Evolutionary conservation across 2,329 filamentous ascomycete species (phyloP).

Genomic region (Pseudocercospora vitis): DNA sequence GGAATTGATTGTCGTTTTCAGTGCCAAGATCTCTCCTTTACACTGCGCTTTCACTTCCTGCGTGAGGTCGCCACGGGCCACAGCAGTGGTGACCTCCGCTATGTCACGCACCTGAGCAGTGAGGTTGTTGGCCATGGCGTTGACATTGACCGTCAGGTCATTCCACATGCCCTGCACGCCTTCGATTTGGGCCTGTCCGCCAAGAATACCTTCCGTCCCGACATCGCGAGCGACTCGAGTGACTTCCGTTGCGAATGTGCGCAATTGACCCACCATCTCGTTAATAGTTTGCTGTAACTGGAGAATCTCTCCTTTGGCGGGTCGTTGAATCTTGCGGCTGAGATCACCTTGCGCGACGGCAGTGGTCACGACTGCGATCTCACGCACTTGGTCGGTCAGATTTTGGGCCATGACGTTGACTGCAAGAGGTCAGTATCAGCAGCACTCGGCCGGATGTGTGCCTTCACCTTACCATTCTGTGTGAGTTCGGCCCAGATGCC

Average conservation of each 20-base stretch:
- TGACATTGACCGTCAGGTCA: slow-evolving; percentile 59
- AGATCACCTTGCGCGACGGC: slow-evolving; percentile 92
- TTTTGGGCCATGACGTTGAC: slow-evolving; percentile 99
- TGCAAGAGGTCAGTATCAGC: slow-evolving; percentile 34
- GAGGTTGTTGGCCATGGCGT: slow-evolving; percentile 56
- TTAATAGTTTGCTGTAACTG: slow-evolving; percentile 89
- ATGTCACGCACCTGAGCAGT: slow-evolving; percentile 56
- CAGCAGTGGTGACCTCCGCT: slow-evolving; percentile 54
- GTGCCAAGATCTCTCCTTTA: slow-evolving; percentile 53
- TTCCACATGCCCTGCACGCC: slow-evolving; percentile 68
- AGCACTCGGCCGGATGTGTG: background rate
- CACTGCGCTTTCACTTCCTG: slow-evolving; percentile 54
- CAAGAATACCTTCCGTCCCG: slow-evolving; percentile 63
- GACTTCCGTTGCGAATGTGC: slow-evolving; percentile 64
- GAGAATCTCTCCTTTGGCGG: slow-evolving; percentile 89
- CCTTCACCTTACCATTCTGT: slow-evolving; percentile 47
- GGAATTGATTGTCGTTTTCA: slow-evolving; percentile 54
- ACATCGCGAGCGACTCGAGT: slow-evolving; percentile 65
- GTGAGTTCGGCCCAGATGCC: slow-evolving; percentile 98
- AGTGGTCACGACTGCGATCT: slow-evolving; percentile 95
- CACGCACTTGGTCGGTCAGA: slow-evolving; percentile 92
- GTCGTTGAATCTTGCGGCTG: slow-evolving; percentile 92
- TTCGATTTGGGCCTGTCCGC: slow-evolving; percentile 64
- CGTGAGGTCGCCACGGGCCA: slow-evolving; percentile 53
- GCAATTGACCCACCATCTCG: slow-evolving; percentile 66